Conservation (phyloP, 2,329 filamentous ascomycete species). For the Ascocoryne sarcoides region DNA sequence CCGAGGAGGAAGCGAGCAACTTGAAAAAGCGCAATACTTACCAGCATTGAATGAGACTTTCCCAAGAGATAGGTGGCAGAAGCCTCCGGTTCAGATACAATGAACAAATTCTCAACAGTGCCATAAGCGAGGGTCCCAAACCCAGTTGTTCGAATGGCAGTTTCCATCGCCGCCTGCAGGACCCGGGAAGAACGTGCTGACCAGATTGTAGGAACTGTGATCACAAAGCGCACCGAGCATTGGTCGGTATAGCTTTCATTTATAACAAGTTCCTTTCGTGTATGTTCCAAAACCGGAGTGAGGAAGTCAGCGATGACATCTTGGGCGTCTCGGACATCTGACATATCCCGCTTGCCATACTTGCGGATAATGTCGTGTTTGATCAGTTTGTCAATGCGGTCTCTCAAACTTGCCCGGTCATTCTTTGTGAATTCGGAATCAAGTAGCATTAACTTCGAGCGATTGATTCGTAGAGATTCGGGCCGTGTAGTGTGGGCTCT, state of each 20-base stretch:
- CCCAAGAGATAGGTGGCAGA: conserved; percentile 23
- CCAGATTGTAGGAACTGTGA: conserved; percentile 13
- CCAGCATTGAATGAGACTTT: conserved; percentile 9
- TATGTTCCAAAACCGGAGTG: conserved; percentile 10
- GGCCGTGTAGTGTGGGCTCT: conserved; percentile 5
- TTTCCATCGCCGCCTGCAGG: conserved; percentile 8
- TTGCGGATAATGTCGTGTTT: conserved; percentile 9
- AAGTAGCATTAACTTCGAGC: conserved; percentile 14
- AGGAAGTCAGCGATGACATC: conserved; percentile 14
- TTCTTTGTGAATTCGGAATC: conserved; percentile 5
- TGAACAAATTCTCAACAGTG: conserved; percentile 24
- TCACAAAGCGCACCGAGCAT: conserved; percentile 6
- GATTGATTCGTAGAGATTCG: conserved; percentile 4
- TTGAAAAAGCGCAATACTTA: conserved; percentile 1
- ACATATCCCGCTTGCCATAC: conserved; percentile 2
- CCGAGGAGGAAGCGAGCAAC: too few relatives aligned
- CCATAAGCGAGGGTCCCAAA: conserved; percentile 8
- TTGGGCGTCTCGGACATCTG: conserved; percentile 9
- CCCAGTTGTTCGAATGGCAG: conserved; percentile 4
- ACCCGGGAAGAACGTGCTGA: conserved; percentile 6
- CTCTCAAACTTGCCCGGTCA: conserved; percentile 7
- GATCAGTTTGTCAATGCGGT: conserved; percentile 4
- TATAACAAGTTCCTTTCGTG: conserved; percentile 10
- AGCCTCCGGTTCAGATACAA: conserved; percentile 26
- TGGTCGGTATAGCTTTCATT: not conserved